These are phyloP conservation scores for Venturia pyrina DNA, from an alignment of 2,329 filamentous ascomycete species.

Conservation along the genomic window DNA sequence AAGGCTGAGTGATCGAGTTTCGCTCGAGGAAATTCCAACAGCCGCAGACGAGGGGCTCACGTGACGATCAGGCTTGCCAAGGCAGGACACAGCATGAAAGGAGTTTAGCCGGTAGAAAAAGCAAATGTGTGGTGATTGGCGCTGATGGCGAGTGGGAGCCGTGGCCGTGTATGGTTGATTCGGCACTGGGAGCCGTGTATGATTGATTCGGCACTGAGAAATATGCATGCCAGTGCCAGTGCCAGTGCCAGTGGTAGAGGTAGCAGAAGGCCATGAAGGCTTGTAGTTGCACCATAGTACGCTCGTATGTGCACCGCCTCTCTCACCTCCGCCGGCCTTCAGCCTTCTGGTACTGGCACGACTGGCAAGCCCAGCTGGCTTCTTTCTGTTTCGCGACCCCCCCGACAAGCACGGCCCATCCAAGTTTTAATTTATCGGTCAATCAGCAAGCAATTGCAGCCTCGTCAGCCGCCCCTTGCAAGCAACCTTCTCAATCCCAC, in stretches of 20 bases:
- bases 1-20: background rate
- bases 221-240: too few relatives aligned
- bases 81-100: background rate
- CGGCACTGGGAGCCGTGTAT: too few relatives aligned
- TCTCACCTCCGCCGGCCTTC: background rate
- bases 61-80: background rate
- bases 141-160: background rate
- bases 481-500: background rate
- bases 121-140: constrained; percentile 2
- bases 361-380: background rate
- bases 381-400: background rate
- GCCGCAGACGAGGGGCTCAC: background rate
- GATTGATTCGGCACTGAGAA: too few relatives aligned
- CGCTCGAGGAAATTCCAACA: background rate
- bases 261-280: too few relatives aligned
- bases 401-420: background rate
- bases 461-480: background rate
- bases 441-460: constrained; percentile 3
- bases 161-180: too few relatives aligned
- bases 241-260: too few relatives aligned
- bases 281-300: too few relatives aligned
- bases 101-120: background rate
- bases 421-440: background rate
- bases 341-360: background rate
- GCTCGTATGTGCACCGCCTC: background rate